Evolutionary conservation across 129 eudicot species (phyloP).

Genomic region (Tagetes erecta): DNA sequence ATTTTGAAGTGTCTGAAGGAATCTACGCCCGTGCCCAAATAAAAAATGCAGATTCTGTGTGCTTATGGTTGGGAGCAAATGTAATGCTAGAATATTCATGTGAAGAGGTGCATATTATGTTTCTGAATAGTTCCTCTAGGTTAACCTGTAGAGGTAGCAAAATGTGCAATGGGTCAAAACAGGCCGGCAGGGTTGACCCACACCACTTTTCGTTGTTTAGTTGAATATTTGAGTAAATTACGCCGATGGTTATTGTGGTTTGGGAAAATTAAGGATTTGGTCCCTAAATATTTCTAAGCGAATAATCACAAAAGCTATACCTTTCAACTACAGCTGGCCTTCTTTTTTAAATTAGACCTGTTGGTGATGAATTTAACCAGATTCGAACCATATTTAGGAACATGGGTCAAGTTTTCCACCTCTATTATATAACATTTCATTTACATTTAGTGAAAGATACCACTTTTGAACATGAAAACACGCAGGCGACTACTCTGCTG

Average conservation of each 20-base stretch:
- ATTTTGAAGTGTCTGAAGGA: conserved; percentile 96
- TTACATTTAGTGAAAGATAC: not conserved
- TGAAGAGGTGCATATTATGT: conserved; percentile 69
- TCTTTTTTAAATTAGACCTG: not conserved
- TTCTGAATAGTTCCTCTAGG: conserved; percentile 17
- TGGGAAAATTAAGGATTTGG: no score
- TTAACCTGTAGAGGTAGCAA: conserved; percentile 8
- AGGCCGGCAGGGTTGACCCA: not conserved
- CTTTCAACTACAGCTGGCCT: not conserved
- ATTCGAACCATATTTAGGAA: not conserved
- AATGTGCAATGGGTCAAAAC: not conserved
- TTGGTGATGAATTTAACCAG: not conserved
- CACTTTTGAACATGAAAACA: not conserved
- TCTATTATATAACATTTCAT: not conserved
- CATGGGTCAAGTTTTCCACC: not conserved
- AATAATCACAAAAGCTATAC: not conserved
- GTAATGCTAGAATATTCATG: conserved; percentile 99
- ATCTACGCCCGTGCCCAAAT: conserved; percentile 84
- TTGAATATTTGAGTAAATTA: not conserved
- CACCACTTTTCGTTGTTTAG: not conserved
- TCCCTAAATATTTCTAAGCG: not conserved
- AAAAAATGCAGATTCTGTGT: conserved; percentile 83
- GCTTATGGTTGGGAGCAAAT: conserved; percentile 98
- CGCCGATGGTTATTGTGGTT: no score
- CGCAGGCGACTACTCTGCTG: conserved; percentile 79